Base-by-base conservation (phyloP, 805 yeast genomes). In the Yamadazyma endophytica region DNA sequence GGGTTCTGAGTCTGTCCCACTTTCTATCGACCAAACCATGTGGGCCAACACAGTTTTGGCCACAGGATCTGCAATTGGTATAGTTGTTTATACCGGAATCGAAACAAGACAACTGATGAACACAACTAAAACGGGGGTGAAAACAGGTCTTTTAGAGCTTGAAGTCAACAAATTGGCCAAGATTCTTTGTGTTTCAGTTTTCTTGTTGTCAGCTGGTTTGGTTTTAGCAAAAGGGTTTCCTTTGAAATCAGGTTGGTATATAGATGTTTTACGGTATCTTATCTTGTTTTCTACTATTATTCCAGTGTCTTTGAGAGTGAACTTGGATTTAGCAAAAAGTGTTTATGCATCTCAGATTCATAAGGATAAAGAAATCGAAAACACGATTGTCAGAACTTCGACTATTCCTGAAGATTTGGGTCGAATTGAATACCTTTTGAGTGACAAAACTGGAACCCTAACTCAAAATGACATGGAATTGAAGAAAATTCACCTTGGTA, bases 21-120 rank as follows among this genome's bases (percentile, higher is more conserved):
- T 92, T 9, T 70, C 82, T 3, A 78, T 92, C 7, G 99, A 92
- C 56, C 89, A 90, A 50, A 87, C 98, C 0, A 58, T 94, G 53
- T 92, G 99, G 99, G 97, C 97, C 9, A 92, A 92, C 54, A 92
- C 99, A 0, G 97, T 94, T 1, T 66, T 94, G 11, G 97, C 98
- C 0, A 84, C 96, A 0, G 97, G 97, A 9, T 75, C 86, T 3
- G 92, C 94, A 6, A 66, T 89, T 28, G 98, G 95, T 2, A 79
- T 90, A 46, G 77, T 92, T 11, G 68, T 88, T 2, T 92, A 88
- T 55, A 90, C 97, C 0, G 99, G 99, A 13, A 58, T 62, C 21
- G 97, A 92, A 49, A 94, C 98, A 1, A 77, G 98, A 42, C 97
- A 89, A 61, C 84, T 94, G 15, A 75, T 89, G 82, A 94, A 94